A percentile compares a stretch with the other conserved stretches of the same genome.
These are phyloP conservation scores for Colletotrichum noveboracense DNA, from an alignment of 2,329 filamentous ascomycete genomes.

Conservation along the genomic window DNA sequence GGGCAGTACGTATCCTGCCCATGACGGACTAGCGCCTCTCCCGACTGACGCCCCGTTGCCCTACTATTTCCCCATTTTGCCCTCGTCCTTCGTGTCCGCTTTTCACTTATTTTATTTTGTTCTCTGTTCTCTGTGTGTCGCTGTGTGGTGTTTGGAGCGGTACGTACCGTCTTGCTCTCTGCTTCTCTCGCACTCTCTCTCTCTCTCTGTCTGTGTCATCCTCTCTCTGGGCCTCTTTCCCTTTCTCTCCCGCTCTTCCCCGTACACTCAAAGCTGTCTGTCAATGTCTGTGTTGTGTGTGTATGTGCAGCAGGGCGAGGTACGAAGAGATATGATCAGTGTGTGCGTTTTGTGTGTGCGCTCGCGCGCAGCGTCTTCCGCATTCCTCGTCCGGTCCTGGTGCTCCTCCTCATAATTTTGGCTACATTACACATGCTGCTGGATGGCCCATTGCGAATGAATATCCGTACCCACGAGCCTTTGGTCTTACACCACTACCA, in stretches of 20 bases:
- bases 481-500: conserved; percentile 4
- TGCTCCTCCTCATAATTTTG: not conserved
- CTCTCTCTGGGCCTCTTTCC: not conserved
- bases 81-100: conserved; percentile 5
- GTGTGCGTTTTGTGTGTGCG: not conserved
- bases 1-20: not conserved
- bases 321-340: not conserved
- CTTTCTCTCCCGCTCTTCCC: not conserved
- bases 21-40: not conserved
- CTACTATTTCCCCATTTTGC: conserved; percentile 12
- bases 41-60: not conserved
- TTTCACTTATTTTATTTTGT: not conserved
- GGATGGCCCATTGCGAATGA: not conserved
- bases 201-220: not conserved
- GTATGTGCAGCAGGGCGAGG: not conserved
- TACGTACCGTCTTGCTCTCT: not conserved
- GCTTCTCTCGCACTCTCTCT: not conserved
- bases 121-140: not conserved
- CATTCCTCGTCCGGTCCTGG: conserved; percentile 3
- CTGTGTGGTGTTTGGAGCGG: not conserved
- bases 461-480: not conserved
- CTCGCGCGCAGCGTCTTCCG: not conserved
- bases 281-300: not conserved
- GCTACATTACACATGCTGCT: not conserved
- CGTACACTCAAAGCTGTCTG: not conserved